These are phyloP conservation scores for Mycena polygramma DNA, from an alignment of 768 basidiomycete species.

Conservation along the genomic window DNA sequence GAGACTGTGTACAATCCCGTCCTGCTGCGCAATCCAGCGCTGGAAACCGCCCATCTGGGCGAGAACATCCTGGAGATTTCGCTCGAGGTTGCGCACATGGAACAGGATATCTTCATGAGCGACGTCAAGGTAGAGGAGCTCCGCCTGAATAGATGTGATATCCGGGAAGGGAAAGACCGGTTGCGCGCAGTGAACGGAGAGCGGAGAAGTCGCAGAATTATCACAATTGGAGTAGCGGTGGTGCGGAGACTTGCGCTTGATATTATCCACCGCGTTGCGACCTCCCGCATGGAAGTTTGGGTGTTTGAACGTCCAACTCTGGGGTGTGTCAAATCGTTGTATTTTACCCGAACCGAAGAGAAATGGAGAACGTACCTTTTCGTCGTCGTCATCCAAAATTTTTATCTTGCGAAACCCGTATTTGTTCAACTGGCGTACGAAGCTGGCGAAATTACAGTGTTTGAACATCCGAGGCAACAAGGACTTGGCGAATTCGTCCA, in stretches of 20 bases:
- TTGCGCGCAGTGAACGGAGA: too few relatives aligned
- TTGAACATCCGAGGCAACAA: background rate
- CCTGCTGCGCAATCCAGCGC: background rate
- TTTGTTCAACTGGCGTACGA: slow-evolving; percentile 3
- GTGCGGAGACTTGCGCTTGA: background rate
- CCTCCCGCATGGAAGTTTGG: background rate
- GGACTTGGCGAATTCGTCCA: background rate
- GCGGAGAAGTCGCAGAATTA: too few relatives aligned
- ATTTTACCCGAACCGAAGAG: too few relatives aligned
- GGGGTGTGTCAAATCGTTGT: too few relatives aligned
- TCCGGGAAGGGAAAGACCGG: too few relatives aligned
- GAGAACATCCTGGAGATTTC: background rate
- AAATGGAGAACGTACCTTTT: background rate
- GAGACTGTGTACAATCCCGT: background rate
- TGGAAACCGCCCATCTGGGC: background rate
- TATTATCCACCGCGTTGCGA: background rate
- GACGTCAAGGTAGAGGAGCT: background rate
- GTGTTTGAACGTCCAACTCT: background rate
- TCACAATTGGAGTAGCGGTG: too few relatives aligned
- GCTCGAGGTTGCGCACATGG: background rate
- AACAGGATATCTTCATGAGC: background rate
- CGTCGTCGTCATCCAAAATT: background rate
- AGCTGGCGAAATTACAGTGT: slow-evolving; percentile 1
- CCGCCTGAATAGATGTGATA: background rate
- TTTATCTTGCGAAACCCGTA: slow-evolving; percentile 2